Conservation (phyloP, 306 rosid species). For the apple (Malus domestica) region DNA sequence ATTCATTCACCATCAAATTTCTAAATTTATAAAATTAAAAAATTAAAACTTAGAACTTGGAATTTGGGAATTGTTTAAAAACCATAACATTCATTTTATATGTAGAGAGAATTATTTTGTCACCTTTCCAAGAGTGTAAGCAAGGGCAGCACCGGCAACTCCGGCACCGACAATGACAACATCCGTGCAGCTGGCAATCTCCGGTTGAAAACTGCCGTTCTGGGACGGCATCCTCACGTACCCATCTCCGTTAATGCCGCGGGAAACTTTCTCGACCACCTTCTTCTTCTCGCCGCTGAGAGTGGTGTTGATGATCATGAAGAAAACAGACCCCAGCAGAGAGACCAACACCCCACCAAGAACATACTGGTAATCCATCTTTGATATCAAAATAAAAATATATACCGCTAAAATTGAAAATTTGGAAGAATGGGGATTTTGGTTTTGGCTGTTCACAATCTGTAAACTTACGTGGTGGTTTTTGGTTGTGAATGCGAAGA, state of each 20-base stretch:
- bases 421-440: not conserved
- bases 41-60: not conserved
- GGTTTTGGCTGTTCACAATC: not conserved
- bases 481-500: not conserved
- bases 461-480: not conserved
- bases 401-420: not conserved
- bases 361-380: conserved; percentile 40
- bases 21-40: not conserved
- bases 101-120: not conserved
- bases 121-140: conserved; percentile 81
- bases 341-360: conserved; percentile 46
- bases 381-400: not conserved
- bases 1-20: not conserved
- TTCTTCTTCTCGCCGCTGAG: conserved; percentile 23
- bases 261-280: not conserved
- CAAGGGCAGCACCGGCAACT: conserved; percentile 90
- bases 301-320: conserved; percentile 15
- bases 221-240: not conserved
- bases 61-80: not conserved
- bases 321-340: conserved; percentile 30
- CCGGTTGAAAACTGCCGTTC: not conserved
- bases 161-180: conserved; percentile 85
- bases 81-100: not conserved
- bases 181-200: conserved; percentile 16
- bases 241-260: conserved; percentile 3